Base-by-base conservation (phyloP, 2,329 filamentous ascomycete species). In the Xylariaceae sp. region DNA sequence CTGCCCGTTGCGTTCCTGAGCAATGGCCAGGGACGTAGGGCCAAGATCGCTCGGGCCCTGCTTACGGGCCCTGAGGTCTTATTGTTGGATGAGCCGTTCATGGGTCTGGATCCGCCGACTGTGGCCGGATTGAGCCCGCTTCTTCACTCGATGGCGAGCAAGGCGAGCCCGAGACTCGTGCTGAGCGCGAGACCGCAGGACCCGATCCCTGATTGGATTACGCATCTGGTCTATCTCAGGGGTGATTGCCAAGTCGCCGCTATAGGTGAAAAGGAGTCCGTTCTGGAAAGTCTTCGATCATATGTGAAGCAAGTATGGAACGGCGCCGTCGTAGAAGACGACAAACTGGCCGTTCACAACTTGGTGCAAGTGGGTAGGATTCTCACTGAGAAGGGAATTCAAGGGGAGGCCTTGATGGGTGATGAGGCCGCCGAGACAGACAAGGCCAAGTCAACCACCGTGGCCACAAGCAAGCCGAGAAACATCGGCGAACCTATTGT, bases 11-110 rank as follows among this genome's bases (percentile, higher is more conserved):
- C 89, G 23, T 96, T 94, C 72, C 76, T 99, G 57, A 97, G 92
- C 72, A 97, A 97, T 73, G 94, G 94, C 0, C 94, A 99, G 74
- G 93, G 89, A 5, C 81, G 93, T 64, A 80, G 94, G 57, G 89
- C 93, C 6, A 85, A 90, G 62, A 96, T 99, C 66, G 94, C 92
- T 1, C 89, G 91, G 67, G 92, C 92, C 0, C 75, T 99, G 54
- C 79, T 97, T 60, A 85, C 80, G 5, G 82, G 82, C 55, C 94
- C 94, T 0, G 89, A 95, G 73, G 81, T 96, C 9, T 71, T 99
- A 62, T 79, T 97, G 55, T 79, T 96, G 2, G 94, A 99, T 74
- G 93, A 96, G 68, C 93, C 94, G 1, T 97, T 97, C 70, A 96
- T 97, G 89, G 93, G 94, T 0, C 79, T 99, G 13, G 94, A 97